Evolutionary conservation across 495 filamentous ascomycete species (phyloP), one percentile per base, ranked within the genome.

Genomic region (Trichoderma asperelloides): DNA sequence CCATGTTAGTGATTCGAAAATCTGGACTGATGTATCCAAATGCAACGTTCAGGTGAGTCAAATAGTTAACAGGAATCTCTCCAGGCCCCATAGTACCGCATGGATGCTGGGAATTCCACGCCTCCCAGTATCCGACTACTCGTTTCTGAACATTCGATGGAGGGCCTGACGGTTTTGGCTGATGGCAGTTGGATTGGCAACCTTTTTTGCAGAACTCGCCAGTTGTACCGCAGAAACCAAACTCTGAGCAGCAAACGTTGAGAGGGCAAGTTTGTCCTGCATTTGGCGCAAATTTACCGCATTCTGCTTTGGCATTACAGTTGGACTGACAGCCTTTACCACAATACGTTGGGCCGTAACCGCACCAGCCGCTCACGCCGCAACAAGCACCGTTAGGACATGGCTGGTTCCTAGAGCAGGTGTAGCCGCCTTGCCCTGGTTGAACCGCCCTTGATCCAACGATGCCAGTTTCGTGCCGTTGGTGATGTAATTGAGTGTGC

Each of bases 221-320:
- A 5, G 55, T 62, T 25, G 55, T 62, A 15, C 55, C 55, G n/a
- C 55, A 62, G 28, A 62, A 62, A 12, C 55, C 55, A 62, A 25
- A 30, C 55, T 62, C 55, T 12, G 23, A 25, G 41, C 69, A 68
- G 37, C 66, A 70, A 3, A 64, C 64, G 41, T 68, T 70, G 2
- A 77, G 65, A 13, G 74, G 68, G 73, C 74, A 69, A 74, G 78
- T 45, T 74, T 66, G 23, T 18, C 69, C 73, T 16, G 69, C 5
- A 5, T 47, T 28, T 8, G n/a, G 43, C 18, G 74, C 71, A 64
- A 72, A 71, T n/a, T 72, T 28, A 12, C 76, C 76, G 66, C 76
- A 78, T 40, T 73, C 72, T 2, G 76, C 75, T 21, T 68, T 68
- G 11, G 76, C 72, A 68, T 77, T 66, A 62, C 75, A 78, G 67